A percentile compares a stretch with the other conserved stretches of the same genome.
Evolutionary conservation across 345 rosid genomes (phyloP).

Genomic region (Ceriops zippeliana): DNA sequence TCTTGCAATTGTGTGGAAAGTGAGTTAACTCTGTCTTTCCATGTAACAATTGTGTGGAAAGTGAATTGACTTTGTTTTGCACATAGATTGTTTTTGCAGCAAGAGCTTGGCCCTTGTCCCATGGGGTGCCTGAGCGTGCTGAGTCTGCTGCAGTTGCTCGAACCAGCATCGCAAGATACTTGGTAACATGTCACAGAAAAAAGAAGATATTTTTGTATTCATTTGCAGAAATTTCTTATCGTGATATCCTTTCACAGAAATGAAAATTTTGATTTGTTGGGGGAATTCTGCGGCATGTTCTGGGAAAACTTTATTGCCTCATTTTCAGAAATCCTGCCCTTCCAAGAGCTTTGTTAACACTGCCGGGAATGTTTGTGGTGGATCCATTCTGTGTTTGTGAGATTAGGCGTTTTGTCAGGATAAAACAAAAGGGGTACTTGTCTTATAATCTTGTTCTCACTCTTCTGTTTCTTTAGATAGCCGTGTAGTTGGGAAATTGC

Average conservation of each 20-base stretch:
- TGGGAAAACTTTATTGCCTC: conserved; percentile 2
- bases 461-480: too few relatives aligned
- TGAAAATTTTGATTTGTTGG: conserved; percentile 17
- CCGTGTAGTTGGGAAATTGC: too few relatives aligned
- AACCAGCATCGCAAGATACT: conserved; percentile 4
- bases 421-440: neutral
- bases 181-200: conserved; percentile 14
- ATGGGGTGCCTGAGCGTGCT: conserved; percentile 10
- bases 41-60: neutral
- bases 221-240: conserved; percentile 20
- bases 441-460: too few relatives aligned
- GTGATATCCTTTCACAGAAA: conserved; percentile 30
- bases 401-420: conserved; percentile 1
- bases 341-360: conserved; percentile 12
- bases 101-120: conserved; percentile 11
- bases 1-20: neutral
- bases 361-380: neutral
- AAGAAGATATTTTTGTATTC: conserved; percentile 5
- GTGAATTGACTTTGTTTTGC: neutral
- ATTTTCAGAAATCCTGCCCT: neutral
- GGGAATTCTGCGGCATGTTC: conserved; percentile 9
- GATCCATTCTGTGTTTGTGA: conserved; percentile 6
- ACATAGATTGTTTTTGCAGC: neutral
- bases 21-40: neutral
- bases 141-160: neutral